Evolutionary conservation across 2,329 filamentous ascomycete species (phyloP).

Genomic region (Neopestalotiopsis rosae): DNA sequence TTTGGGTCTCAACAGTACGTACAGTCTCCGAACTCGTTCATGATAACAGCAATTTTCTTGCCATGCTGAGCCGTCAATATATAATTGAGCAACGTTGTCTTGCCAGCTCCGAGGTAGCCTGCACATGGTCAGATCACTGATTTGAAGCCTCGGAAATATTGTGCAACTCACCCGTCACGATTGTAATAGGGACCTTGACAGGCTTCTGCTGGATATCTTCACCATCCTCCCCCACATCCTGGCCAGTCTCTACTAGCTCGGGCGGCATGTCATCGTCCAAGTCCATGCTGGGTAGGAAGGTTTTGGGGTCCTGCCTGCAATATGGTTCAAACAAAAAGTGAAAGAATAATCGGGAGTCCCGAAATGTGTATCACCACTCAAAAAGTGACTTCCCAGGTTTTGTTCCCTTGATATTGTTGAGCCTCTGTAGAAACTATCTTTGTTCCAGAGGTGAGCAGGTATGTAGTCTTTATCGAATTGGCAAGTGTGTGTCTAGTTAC

Average conservation of each 20-base stretch:
- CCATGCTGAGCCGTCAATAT: slow-evolving; percentile 94
- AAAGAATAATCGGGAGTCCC: neutral
- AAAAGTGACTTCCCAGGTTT: neutral
- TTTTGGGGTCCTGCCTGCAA: neutral
- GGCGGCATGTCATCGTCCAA: slow-evolving; percentile 72
- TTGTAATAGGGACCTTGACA: slow-evolving; percentile 81
- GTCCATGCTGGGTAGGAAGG: slow-evolving; percentile 54
- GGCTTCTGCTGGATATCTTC: slow-evolving; percentile 54
- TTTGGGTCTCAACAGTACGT: slow-evolving; percentile 40
- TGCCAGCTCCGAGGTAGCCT: slow-evolving; percentile 95
- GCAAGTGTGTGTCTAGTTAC: neutral
- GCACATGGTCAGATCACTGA: slow-evolving; percentile 7
- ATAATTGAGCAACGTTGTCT: slow-evolving; percentile 94
- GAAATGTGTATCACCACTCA: neutral
- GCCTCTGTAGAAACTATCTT: neutral
- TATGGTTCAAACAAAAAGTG: neutral
- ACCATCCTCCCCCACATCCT: slow-evolving; percentile 34
- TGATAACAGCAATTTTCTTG: slow-evolving; percentile 96
- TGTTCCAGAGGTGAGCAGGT: neutral
- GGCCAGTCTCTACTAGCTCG: slow-evolving; percentile 60
- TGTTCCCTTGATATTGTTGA: neutral
- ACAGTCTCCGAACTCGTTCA: slow-evolving; percentile 92
- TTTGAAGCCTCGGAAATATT: neutral
- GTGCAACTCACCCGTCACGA: slow-evolving; percentile 72
- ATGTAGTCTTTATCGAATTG: neutral